Percentiles rank a stretch among this genome's conserved stretches.
phyloP scores from a whole-genome alignment of 768 basidiomycete species.

The Arthromyces matolae region DNA sequence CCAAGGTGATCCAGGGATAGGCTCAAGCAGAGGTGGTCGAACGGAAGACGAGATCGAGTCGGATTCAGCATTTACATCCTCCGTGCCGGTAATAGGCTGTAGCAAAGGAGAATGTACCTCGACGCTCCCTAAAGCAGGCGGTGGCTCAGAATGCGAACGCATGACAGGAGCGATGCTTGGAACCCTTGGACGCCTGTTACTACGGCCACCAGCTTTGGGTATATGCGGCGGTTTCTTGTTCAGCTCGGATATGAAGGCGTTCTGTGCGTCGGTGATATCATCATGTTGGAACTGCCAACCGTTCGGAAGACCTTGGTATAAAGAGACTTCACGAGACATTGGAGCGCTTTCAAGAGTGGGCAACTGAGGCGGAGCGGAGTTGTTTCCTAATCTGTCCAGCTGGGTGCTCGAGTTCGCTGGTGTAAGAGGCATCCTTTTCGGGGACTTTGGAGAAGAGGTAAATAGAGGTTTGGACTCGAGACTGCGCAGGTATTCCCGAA shows the following conservation, averaged over 20 bases:
- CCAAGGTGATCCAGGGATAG: slow-evolving; percentile 12
- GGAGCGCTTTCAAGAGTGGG: slow-evolving; percentile 21
- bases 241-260: slow-evolving; percentile 23
- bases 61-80: background rate
- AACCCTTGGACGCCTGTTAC: slow-evolving; percentile 30
- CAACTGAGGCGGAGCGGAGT: slow-evolving; percentile 8
- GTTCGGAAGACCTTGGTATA: slow-evolving; percentile 44
- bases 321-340: slow-evolving; percentile 45
- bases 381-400: slow-evolving; percentile 9
- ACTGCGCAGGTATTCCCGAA: slow-evolving; percentile 16
- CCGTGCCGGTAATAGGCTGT: slow-evolving; percentile 19
- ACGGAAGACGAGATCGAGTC: slow-evolving; percentile 4
- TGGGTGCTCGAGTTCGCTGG: background rate
- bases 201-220: slow-evolving; percentile 6
- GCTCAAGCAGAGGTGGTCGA: slow-evolving; percentile 4
- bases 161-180: slow-evolving; percentile 39
- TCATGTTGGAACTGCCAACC: slow-evolving; percentile 44
- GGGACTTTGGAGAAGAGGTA: background rate
- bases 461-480: slow-evolving; percentile 1
- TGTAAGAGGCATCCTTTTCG: background rate
- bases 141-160: slow-evolving; percentile 10
- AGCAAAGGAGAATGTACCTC: background rate
- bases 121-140: background rate
- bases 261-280: slow-evolving; percentile 28
- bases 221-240: slow-evolving; percentile 4